These are phyloP conservation scores for Cyclotella sp. DNA, from an alignment of 108 stramenopile species.

Conservation along the genomic window DNA sequence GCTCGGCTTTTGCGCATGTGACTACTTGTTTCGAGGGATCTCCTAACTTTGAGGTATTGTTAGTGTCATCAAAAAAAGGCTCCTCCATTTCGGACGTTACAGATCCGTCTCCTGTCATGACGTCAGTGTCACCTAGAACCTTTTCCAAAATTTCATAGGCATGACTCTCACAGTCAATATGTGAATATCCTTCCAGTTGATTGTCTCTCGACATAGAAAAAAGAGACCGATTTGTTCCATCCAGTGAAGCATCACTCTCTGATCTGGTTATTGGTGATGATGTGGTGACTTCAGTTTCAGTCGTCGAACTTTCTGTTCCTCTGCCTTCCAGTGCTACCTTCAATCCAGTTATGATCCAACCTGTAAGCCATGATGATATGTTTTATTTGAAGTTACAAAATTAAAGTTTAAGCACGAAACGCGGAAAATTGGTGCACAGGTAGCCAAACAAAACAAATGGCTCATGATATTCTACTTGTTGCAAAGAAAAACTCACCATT, in stretches of 20 bases:
- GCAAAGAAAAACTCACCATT: conserved; percentile 65
- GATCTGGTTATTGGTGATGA: conserved; percentile 10
- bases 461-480: too few species aligned
- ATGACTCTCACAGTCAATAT: conserved; percentile 10
- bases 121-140: conserved; percentile 6
- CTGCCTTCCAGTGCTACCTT: conserved; percentile 20
- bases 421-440: too few species aligned
- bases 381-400: too few species aligned
- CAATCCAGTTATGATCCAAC: conserved; percentile 23
- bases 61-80: conserved; percentile 28
- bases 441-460: too few species aligned
- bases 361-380: background rate
- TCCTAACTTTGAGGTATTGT: conserved; percentile 11
- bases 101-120: conserved; percentile 38
- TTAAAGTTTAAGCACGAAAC: too few species aligned
- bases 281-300: conserved; percentile 8
- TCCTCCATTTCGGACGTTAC: conserved; percentile 38
- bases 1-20: conserved; percentile 41
- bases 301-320: conserved; percentile 16
- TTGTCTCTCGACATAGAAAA: conserved; percentile 5
- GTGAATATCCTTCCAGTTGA: background rate
- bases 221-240: conserved; percentile 12
- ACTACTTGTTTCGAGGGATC: conserved; percentile 14
- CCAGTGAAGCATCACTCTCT: conserved; percentile 16
- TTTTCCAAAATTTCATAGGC: conserved; percentile 31